Conservation (phyloP, 1,139 yeast genomes). For the Saccharomycopsis hybrid region DNA sequence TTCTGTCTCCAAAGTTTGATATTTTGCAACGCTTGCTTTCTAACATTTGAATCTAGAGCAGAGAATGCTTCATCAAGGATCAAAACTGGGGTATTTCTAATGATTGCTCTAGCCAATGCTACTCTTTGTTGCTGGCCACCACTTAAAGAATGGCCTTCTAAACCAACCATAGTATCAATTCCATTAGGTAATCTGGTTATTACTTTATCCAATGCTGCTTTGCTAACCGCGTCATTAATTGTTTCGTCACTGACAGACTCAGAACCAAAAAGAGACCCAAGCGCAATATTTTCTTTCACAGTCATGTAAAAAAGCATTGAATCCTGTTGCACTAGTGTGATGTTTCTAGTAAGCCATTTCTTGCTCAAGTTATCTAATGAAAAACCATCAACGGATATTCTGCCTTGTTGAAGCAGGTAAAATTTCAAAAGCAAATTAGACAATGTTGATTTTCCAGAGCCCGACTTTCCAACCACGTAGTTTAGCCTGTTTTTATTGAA, state of each 20-base stretch:
- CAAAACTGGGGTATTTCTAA: slow-evolving; percentile 66
- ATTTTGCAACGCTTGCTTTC: slow-evolving; percentile 39
- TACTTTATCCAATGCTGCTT: slow-evolving; percentile 46
- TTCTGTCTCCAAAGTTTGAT: slow-evolving; percentile 57
- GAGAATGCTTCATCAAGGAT: slow-evolving; percentile 82
- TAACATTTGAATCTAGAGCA: slow-evolving; percentile 58
- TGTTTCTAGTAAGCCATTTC: slow-evolving; percentile 52
- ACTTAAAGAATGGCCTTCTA: slow-evolving; percentile 49
- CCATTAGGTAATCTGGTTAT: slow-evolving; percentile 46
- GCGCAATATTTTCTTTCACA: slow-evolving; percentile 53
- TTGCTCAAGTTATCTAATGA: slow-evolving; percentile 38
- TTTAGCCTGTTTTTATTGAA: slow-evolving; percentile 44
- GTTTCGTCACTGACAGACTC: slow-evolving; percentile 25
- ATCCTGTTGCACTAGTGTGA: slow-evolving; percentile 69
- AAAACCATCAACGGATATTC: slow-evolving; percentile 49
- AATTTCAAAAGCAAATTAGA: slow-evolving; percentile 55
- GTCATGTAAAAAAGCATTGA: slow-evolving; percentile 61
- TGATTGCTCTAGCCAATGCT: slow-evolving; percentile 73
- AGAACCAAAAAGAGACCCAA: slow-evolving; percentile 32
- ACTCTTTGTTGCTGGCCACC: slow-evolving; percentile 90
- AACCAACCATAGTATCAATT: slow-evolving; percentile 44
- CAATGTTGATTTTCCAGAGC: slow-evolving; percentile 87
- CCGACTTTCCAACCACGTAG: slow-evolving; percentile 78
- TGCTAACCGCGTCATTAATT: slow-evolving; percentile 40
- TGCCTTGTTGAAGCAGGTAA: slow-evolving; percentile 44